Evolutionary conservation across 2,329 filamentous ascomycete genomes (phyloP), one percentile per base, ranked within the genome.

Genomic region (Lizonia empirigonia): DNA sequence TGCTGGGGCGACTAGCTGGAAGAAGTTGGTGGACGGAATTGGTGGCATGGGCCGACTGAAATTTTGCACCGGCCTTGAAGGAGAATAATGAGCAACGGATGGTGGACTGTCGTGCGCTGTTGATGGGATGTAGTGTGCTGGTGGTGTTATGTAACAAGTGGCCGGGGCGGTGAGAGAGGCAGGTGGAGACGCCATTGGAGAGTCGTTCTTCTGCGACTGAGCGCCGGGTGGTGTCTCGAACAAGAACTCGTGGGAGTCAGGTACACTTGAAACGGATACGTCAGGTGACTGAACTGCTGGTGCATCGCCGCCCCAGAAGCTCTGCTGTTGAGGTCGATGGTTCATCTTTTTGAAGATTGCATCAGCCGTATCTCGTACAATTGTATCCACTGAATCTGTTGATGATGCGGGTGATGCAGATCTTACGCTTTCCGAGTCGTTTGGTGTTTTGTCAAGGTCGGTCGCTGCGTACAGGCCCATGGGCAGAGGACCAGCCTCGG

Each of bases 191-290:
- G 50, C 46, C 37, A 53, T 44, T 20, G 38, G 41, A 5, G 56
- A 44, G 33, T 61, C 56, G 26, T 44, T 58, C 23, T 52, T 48
- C 30, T 38, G 36, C 22, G 32, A 49, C 18, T 54, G 37, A 8
- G 34, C 20, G 20, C 29, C 37, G 7, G 60, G 41, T 6, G 52
- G 51, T 12, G 53, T 36, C 7, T 57, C 56, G 30, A 70, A 69
- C 7, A 68, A 42, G 24, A 70, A 68, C 23, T 65, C 62, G 36
- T 69, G 65, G 8, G 62, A 64, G 16, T 68, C 63, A 13, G 65
- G 63, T 22, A 67, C 62, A n/a, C 55, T 12, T 18, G 41, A 35
- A 8, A 57, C 45, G 9, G 41, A 44, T 7, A 47, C 57, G 23
- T 55, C 53, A 3, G 50, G 36, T 35, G 44, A 24, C 32, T 60